Evolutionary conservation across 179 eudicot genomes (phyloP).

Genomic region (Vitellaria paradoxa): DNA sequence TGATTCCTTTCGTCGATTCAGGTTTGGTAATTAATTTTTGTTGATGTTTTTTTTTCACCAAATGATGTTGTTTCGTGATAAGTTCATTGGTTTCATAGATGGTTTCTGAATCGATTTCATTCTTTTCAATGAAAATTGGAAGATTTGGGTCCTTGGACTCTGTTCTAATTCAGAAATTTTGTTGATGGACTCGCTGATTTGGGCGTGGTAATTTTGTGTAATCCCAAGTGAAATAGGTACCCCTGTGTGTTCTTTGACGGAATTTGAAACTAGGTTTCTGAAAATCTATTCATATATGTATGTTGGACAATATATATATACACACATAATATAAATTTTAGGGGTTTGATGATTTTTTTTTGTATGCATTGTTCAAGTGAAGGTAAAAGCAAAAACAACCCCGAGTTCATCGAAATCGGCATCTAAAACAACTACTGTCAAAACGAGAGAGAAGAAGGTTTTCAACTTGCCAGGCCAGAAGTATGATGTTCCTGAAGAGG

Average conservation of each 20-base stretch:
- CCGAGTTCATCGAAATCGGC: slow-evolving; percentile 33
- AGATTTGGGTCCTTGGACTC: slow-evolving; percentile 6
- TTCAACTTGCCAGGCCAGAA: slow-evolving; percentile 76
- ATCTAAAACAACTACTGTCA: slow-evolving; percentile 15
- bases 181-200: slow-evolving; percentile 8
- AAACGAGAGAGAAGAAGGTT: slow-evolving; percentile 34
- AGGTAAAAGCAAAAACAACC: slow-evolving; percentile 49
- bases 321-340: not conserved
- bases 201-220: not conserved
- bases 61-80: slow-evolving; percentile 8
- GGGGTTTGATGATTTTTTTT: slow-evolving; percentile 7
- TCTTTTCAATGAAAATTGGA: not conserved
- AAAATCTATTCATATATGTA: not conserved
- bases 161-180: not conserved
- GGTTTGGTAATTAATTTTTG: not conserved
- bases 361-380: slow-evolving; percentile 25
- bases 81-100: slow-evolving; percentile 4
- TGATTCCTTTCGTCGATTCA: not conserved
- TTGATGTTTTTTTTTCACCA: not conserved
- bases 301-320: not conserved
- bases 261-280: not conserved
- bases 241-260: not conserved
- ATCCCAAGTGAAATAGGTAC: not conserved
- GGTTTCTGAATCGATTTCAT: slow-evolving; percentile 13
- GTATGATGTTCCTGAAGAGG: slow-evolving; percentile 83